Base-by-base conservation (phyloP, 1,139 yeast species). In the Debaryomyces singareniensis region DNA sequence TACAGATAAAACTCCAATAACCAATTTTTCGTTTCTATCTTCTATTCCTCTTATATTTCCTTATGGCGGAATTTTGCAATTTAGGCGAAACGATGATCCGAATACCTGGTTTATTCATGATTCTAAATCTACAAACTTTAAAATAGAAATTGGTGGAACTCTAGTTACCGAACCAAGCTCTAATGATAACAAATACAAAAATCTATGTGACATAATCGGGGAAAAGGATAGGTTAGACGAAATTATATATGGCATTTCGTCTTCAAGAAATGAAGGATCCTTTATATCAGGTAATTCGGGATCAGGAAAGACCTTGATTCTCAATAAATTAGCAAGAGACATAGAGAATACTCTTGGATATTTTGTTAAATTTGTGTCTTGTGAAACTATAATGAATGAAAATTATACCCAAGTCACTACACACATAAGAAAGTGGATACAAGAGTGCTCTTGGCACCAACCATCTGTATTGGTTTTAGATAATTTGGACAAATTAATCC, bases 401-500 rank as follows among this genome's bases (percentile, higher is more conserved):
- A 57, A 49, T 20, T 57, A 71, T 14, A 68, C 66, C 5, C 68
- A 65, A 21, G 54, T 84, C 30, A 49, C 62, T 4, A 56, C 48
- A 29, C 61, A 70, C 16, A 44, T 86, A 24, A 60, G 60, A 14
- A 68, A 68, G 28, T 65, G 77, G 61, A 49, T 81, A 15, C 70
- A 71, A 27, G 72, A 71, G 35, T 76, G 89, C 21, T 65, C 82
- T 14, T 86, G 96, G 95, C 74, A 77, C 47, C 68, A 82, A 15
- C 96, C 97, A 0, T 63, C 91, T 1, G 60, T 87, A 2, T 53
- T 91, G 4, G 56, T 89, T 1, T 52, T 91, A 21, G 97, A 91
- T 43, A 87, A 87, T 43, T 53, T 87, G n/a, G 96, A 89, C 43
- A 71, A 75, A 39, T 48, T 89, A 9, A 67, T 87, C 27, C 74